Base-by-base conservation (phyloP, 306 rosid species). In the Cicer arietinum region DNA sequence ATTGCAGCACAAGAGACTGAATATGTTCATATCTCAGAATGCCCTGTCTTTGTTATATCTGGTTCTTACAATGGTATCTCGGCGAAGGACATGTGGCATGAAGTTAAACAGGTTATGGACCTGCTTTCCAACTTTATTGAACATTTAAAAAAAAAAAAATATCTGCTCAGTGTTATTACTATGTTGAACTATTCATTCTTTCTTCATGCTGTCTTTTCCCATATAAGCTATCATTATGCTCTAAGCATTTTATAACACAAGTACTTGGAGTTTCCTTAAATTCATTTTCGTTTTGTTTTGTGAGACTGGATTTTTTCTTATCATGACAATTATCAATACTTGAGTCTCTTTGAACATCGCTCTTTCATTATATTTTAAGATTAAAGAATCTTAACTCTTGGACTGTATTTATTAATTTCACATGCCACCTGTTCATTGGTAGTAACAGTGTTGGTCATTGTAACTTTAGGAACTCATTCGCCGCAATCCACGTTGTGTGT, bases 51-150 rank as follows among this genome's bases (percentile, higher is more conserved):
- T 86, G 90, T 88, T 63, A 85, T 87, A 73, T 84, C 97, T 37
- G 97, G 98, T 65, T 67, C 83, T 81, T 80, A 89, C 73, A 42
- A 82, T 50, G 92, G 94, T 67, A 77, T 94, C 69, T 81, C 92
- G 0, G 98, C 97, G 58, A 79, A 91, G 75, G 94, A 90, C 58
- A 88, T 94, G 94, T 94, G 98, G 98, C 74, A 77, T 75, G 94
- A 90, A 85, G 84, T 94, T 47, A 94, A 94, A 83, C 83, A 88
- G 94, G 98, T 94, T 20, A 67, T 67, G 76, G 69, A 37, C 51
- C 54, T 58, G 35, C 66, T 68, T 81, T 37, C 58, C 46, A 13
- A 40, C 57, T 53, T 54, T 18, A 20, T 22, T 57, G 63, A 62
- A 69, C 65, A 39, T 14, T 64, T 41, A 45, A 59, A 76, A 63